phyloP scores from a whole-genome alignment of 2,329 filamentous ascomycete species.

The Leptographium lundbergii region DNA sequence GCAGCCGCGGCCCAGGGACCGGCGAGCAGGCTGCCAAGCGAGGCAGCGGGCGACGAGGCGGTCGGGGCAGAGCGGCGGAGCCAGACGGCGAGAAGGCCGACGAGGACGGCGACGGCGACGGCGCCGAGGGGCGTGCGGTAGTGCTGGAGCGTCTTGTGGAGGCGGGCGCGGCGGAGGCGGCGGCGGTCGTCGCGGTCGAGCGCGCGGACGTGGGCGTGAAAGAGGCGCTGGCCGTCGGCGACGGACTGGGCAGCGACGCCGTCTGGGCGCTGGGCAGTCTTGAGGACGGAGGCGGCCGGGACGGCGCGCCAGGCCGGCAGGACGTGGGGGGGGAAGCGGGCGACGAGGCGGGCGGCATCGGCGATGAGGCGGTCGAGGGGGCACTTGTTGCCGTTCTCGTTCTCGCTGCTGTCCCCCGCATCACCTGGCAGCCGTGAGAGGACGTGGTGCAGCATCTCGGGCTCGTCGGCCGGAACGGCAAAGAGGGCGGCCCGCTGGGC shows the following conservation, averaged over 20 bases:
- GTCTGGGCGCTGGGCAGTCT: conserved; percentile 51
- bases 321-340: conserved; percentile 55
- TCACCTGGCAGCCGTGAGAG: conserved; percentile 70
- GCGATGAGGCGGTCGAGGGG: conserved; percentile 66
- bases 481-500: conserved; percentile 74
- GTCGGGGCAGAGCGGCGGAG: conserved; percentile 35
- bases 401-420: too few relatives aligned
- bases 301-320: conserved; percentile 62
- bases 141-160: conserved; percentile 32
- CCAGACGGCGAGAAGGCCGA: conserved; percentile 58
- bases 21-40: conserved; percentile 4
- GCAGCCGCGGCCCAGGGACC: background rate
- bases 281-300: conserved; percentile 67
- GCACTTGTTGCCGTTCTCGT: too few relatives aligned
- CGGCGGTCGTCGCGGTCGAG: conserved; percentile 52
- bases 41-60: background rate
- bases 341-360: conserved; percentile 51
- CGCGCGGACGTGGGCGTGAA: conserved; percentile 59
- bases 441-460: conserved; percentile 83
- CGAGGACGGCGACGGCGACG: conserved; percentile 49
- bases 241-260: conserved; percentile 40
- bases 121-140: conserved; percentile 54
- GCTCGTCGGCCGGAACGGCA: conserved; percentile 67
- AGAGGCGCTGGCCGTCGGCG: conserved; percentile 53
- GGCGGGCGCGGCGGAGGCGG: conserved; percentile 32